Base-by-base conservation (phyloP, 139 green algal species). In the Volvox africanus region DNA sequence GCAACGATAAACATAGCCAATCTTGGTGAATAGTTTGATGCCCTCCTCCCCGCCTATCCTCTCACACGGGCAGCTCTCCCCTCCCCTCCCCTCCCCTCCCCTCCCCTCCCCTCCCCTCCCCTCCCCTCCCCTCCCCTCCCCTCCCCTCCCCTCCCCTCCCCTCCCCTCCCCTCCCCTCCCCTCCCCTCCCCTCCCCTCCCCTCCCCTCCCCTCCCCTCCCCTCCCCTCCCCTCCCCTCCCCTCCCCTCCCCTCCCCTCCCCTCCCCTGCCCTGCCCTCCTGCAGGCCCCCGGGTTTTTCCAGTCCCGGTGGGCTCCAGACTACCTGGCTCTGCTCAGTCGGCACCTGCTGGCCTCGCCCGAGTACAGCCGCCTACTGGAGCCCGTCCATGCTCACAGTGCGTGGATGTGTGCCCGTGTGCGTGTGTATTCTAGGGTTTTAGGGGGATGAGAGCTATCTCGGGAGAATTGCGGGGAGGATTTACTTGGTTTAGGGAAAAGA, bases 341-440 rank as follows among this genome's bases (percentile, higher is more conserved):
- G 21, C 86, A 90, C 50, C 86, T 90, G 86, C 86, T 90, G 86
- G 68, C 86, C 0, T 1, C 32, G 1, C 71, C 50, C 50, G 73
- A 90, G 30, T 83, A 83, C 71, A 65, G 0, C 36, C 73, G 86
- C 1, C 86, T 65, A 9, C 71, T 90, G 50, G 20, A 50, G 30
- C 86, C 86, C 1, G 5, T n/a, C 20, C 1, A 1, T 14, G 86
- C 86, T 2, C 26, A 82, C 1, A 35, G 84, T 89, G 84, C 9
- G 84, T 55, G 12, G 13, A 9, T 55, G 44, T 55, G 44, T 55
- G 44, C 9, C 5, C 9, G 44, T 55, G 44, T 55, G 9, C 9
- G 44, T 55, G 44, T 55, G 44, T 55, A 9, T 55, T n/a, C n/a
- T n/a, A n/a, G n/a, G n/a, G n/a, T n/a, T n/a, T n/a, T n/a, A n/a